A percentile compares a stretch with the other conserved stretches of the same genome.
These are phyloP conservation scores for Talaromyces sp. DNA, from an alignment of 2,329 filamentous ascomycete genomes.

Conservation along the genomic window DNA sequence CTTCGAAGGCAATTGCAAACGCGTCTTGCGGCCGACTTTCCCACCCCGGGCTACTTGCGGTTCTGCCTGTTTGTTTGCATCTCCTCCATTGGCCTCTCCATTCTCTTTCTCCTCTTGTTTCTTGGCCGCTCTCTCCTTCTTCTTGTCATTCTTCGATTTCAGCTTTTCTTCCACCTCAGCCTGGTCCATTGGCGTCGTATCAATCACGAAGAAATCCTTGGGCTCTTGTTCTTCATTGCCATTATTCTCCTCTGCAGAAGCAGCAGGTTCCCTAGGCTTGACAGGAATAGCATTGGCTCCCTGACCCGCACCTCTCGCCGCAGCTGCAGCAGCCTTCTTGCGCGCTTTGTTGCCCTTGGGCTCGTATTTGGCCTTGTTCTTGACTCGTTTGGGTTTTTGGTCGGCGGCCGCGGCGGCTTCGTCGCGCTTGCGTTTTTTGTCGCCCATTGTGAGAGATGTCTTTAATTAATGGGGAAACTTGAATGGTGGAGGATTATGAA, in stretches of 20 bases:
- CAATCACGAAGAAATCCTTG: slow-evolving; percentile 7
- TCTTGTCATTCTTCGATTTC: slow-evolving; percentile 6
- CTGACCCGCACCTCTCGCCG: not conserved
- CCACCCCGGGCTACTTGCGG: not conserved
- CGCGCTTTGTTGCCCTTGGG: slow-evolving; percentile 23
- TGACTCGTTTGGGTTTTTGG: slow-evolving; percentile 21
- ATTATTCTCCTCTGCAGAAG: not conserved
- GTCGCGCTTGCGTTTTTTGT: slow-evolving; percentile 35
- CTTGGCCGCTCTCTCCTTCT: slow-evolving; percentile 8
- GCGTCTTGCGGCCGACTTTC: not conserved
- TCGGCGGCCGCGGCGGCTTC: slow-evolving; percentile 22
- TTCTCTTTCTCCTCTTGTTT: slow-evolving; percentile 7
- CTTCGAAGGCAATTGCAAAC: slow-evolving; percentile 5
- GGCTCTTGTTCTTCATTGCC: not conserved
- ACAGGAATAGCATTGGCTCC: slow-evolving; percentile 10
- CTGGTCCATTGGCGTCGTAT: slow-evolving; percentile 9
- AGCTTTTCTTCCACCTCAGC: slow-evolving; percentile 8
- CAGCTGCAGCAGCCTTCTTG: slow-evolving; percentile 13
- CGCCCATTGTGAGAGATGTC: slow-evolving; percentile 20
- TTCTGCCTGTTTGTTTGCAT: not conserved
- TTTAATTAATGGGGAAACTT: no score
- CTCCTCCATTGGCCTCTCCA: not conserved
- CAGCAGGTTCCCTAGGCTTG: slow-evolving; percentile 2
- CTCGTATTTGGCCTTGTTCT: slow-evolving; percentile 12
- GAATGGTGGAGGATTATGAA: no score